phyloP scores from a whole-genome alignment of 768 basidiomycete species.

The Coprinopsis sp. region DNA sequence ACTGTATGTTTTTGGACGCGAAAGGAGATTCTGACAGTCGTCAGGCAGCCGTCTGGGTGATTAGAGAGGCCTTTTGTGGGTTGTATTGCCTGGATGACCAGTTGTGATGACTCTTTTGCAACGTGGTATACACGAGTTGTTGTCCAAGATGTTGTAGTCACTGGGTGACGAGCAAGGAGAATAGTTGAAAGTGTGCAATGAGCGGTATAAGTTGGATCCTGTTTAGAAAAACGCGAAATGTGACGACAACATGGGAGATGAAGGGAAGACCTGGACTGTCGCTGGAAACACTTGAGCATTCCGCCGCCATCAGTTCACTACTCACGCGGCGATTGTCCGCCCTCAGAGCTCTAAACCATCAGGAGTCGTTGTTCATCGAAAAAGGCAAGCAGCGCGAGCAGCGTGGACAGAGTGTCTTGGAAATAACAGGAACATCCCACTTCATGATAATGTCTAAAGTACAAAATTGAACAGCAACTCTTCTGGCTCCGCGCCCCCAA shows the following conservation, averaged over 20 bases:
- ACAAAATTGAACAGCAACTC: too few relatives aligned
- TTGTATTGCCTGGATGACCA: constrained; percentile 10
- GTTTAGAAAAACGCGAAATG: background rate
- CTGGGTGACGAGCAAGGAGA: constrained; percentile 26
- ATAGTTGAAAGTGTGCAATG: background rate
- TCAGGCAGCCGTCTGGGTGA: constrained; percentile 5
- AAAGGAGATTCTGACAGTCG: constrained; percentile 5
- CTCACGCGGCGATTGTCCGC: too few relatives aligned
- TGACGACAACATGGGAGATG: constrained; percentile 2
- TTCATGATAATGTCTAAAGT: background rate
- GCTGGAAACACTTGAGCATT: background rate
- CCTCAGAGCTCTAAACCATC: too few relatives aligned
- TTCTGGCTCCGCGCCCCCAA: too few relatives aligned
- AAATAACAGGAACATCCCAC: too few relatives aligned
- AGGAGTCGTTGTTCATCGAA: too few relatives aligned
- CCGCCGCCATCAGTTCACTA: background rate
- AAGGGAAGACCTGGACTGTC: background rate
- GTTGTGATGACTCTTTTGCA: constrained; percentile 29
- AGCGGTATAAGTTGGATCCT: background rate
- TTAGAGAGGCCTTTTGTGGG: background rate
- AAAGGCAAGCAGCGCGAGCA: too few relatives aligned
- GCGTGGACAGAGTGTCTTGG: too few relatives aligned
- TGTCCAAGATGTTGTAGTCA: constrained; percentile 15
- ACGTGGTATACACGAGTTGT: constrained; percentile 76
- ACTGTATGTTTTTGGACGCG: constrained; percentile 4